Evolutionary conservation across 306 rosid genomes (phyloP), one percentile per base, ranked within the genome.

Genomic region (Acacia acuminata): DNA sequence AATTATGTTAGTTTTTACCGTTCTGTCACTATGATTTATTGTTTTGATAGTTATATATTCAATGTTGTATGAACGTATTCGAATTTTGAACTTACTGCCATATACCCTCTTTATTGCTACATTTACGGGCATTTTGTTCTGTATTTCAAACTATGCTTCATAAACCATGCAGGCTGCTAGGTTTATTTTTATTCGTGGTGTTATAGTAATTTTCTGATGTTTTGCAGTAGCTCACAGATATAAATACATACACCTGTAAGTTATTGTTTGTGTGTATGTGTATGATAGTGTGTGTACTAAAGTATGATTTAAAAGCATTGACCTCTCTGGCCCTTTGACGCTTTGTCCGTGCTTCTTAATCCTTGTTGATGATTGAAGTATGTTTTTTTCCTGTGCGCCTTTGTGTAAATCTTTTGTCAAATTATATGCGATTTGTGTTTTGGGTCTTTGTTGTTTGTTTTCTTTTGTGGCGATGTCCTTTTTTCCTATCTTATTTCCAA

Each of bases 111-210:
- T 45, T 45, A 19, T 16, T 36, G 74, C 42, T 30, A 22, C 44
- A 34, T 81, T 24, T 81, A 27, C 30, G 8, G 76, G 78, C 32
- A 66, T 53, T 58, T 58, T 56, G 25, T 27, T 69, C 36, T 78
- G 63, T 48, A n/a, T 65, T 30, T 71, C 32, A 61, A 36, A 55
- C 77, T 80, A 40, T 66, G 61, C 77, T 76, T 75, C 47, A 64
- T 78, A 60, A 77, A 69, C 43, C 77, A n/a, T n/a, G 82, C 81
- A 68, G 75, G 87, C 79, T 66, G 85, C 30, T 47, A 84, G 27
- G 58, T 82, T 71, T 90, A 72, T 81, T 63, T 40, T 72, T 56
- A 50, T 84, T 13, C 13, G 40, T 24, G 85, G 47, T 77, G 56
- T 75, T 38, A 16, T 82, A 40, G 65, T 77, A 36, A 24, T 73